These are phyloP conservation scores for Fusarium aywerte DNA, from an alignment of 2,329 filamentous ascomycete genomes.

Conservation along the genomic window DNA sequence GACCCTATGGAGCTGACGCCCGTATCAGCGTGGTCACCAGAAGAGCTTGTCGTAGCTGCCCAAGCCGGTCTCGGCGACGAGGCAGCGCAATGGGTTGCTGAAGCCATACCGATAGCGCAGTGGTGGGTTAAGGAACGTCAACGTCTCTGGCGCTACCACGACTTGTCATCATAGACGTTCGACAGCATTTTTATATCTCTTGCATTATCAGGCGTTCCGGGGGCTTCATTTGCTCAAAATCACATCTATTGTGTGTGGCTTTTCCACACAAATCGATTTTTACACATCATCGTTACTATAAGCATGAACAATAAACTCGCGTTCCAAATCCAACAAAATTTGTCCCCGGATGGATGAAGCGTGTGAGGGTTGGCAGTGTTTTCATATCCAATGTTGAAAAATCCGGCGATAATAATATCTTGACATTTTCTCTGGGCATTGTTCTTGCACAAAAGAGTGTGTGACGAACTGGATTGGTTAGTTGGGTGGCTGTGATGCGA, in stretches of 20 bases:
- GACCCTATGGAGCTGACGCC: conserved; percentile 48
- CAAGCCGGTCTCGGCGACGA: conserved; percentile 32
- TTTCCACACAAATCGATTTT: conserved; percentile 9
- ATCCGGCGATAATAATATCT: conserved; percentile 26
- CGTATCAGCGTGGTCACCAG: conserved; percentile 45
- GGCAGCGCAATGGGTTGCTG: conserved; percentile 47
- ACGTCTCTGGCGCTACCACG: conserved; percentile 40
- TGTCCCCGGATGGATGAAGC: conserved; percentile 26
- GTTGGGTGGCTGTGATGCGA: conserved; percentile 7
- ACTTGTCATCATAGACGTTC: conserved; percentile 25
- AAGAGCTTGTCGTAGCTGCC: conserved; percentile 37
- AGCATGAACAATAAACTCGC: conserved; percentile 3
- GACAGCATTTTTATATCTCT: not conserved
- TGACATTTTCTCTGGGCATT: conserved; percentile 7
- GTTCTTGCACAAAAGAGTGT: conserved; percentile 15
- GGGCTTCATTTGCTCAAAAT: conserved; percentile 14
- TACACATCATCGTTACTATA: conserved; percentile 10
- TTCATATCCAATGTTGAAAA: conserved; percentile 5
- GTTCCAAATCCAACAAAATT: not conserved
- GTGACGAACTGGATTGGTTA: not conserved
- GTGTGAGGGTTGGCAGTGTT: not conserved
- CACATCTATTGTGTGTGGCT: conserved; percentile 2
- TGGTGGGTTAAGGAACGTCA: conserved; percentile 44
- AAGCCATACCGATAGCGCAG: conserved; percentile 39
- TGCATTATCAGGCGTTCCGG: conserved; percentile 35